Evolutionary conservation across 495 filamentous ascomycete species (phyloP).

Genomic region (Aspergillus diversus): DNA sequence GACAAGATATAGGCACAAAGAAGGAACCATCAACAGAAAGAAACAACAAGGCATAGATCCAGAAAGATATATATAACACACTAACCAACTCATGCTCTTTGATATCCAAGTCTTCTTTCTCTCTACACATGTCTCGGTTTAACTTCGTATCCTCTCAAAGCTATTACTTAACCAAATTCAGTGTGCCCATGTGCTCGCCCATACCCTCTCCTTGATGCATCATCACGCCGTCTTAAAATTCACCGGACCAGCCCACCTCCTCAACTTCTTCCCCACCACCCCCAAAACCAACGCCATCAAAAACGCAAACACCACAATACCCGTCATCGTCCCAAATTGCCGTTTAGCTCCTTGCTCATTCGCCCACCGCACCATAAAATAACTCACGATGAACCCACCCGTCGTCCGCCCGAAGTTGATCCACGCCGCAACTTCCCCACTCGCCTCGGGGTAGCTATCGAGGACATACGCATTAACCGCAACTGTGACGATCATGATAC

Average conservation of each 20-base stretch:
- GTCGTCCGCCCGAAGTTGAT: conserved; percentile 50
- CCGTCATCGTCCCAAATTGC: conserved; percentile 56
- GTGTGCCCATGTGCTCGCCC: too few species aligned
- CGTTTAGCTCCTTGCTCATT: conserved; percentile 31
- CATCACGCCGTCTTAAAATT: conserved; percentile 16
- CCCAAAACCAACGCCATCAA: conserved; percentile 46
- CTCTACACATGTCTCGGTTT: too few species aligned
- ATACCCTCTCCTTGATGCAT: not conserved
- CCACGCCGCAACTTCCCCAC: conserved; percentile 60
- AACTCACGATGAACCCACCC: conserved; percentile 55
- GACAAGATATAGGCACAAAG: too few species aligned
- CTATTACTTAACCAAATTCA: too few species aligned
- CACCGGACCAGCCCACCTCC: conserved; percentile 31
- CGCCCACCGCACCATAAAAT: conserved; percentile 52
- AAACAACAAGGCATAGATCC: too few species aligned
- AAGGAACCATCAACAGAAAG: too few species aligned
- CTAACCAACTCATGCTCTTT: too few species aligned
- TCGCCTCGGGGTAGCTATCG: conserved; percentile 60
- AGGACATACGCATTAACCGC: conserved; percentile 63
- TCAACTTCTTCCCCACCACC: conserved; percentile 48
- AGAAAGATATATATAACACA: too few species aligned
- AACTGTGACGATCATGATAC: conserved; percentile 67
- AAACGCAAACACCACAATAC: conserved; percentile 43
- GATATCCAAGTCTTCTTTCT: too few species aligned
- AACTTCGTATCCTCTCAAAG: too few species aligned